Evolutionary conservation across 2,329 filamentous ascomycete species (phyloP).

Genomic region (Pseudogymnoascus sp.): DNA sequence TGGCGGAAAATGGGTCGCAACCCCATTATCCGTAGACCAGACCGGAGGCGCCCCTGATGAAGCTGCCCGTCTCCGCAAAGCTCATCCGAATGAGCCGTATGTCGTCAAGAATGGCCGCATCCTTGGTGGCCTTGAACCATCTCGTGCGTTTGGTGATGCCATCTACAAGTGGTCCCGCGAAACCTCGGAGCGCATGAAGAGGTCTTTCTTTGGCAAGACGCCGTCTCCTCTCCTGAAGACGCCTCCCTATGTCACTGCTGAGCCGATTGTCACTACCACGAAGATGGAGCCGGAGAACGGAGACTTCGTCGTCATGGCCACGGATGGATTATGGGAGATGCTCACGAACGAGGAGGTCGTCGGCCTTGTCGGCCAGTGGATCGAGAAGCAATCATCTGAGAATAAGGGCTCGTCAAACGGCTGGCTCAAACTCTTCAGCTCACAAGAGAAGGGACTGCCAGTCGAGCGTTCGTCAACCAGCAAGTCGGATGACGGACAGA

Average conservation of each 20-base stretch:
- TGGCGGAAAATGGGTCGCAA: constrained; percentile 89
- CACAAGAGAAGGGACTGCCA: constrained; percentile 54
- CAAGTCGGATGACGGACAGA: constrained; percentile 59
- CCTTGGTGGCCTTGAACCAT: constrained; percentile 85
- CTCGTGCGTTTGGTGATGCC: constrained; percentile 90
- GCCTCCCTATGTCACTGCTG: constrained; percentile 93
- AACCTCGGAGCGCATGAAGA: constrained; percentile 73
- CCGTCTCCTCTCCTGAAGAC: constrained; percentile 75
- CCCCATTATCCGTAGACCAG: constrained; percentile 83
- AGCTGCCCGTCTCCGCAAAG: constrained; percentile 69
- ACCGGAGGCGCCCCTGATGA: constrained; percentile 86
- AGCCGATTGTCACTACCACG: constrained; percentile 89
- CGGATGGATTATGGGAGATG: constrained; percentile 98
- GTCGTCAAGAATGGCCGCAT: constrained; percentile 87
- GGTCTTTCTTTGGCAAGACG: constrained; percentile 79
- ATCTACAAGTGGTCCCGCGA: constrained; percentile 94
- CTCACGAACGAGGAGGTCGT: constrained; percentile 97
- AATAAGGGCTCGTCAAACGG: constrained; percentile 39
- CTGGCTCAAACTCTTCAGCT: constrained; percentile 61
- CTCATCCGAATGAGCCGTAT: constrained; percentile 83
- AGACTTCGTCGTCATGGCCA: constrained; percentile 94
- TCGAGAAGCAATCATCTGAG: constrained; percentile 61
- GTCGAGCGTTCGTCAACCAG: constrained; percentile 58
- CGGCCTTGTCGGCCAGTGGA: constrained; percentile 92
- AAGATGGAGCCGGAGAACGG: constrained; percentile 82